Conservation (phyloP, 768 basidiomycete species). For the Amyloporia xantha region DNA sequence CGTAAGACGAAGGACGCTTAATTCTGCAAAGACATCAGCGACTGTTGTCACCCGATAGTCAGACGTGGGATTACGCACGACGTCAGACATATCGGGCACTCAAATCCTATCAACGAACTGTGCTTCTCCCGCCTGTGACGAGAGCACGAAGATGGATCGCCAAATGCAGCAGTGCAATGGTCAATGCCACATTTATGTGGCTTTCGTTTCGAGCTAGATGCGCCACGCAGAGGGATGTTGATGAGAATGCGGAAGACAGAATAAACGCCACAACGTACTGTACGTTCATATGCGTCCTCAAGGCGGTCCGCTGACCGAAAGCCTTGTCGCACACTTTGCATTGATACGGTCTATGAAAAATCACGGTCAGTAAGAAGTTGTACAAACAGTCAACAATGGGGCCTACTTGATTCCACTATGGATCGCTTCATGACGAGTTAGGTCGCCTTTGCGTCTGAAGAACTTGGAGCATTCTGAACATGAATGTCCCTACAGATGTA, state of each 20-base stretch:
- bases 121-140: conserved; percentile 13
- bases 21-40: conserved; percentile 40
- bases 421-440: conserved; percentile 45
- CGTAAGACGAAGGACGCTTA: conserved; percentile 56
- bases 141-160: conserved; percentile 8
- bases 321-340: conserved; percentile 47
- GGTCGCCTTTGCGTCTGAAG: conserved; percentile 55
- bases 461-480: conserved; percentile 45
- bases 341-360: conserved; percentile 37
- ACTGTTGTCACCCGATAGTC: too few species aligned
- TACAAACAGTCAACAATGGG: neutral
- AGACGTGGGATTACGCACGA: too few species aligned
- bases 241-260: too few species aligned
- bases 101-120: neutral
- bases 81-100: conserved; percentile 45
- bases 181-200: conserved; percentile 41
- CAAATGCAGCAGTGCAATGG: neutral
- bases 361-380: neutral
- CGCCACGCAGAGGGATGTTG: too few species aligned
- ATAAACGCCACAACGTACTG: conserved; percentile 62
- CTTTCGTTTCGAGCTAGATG: conserved; percentile 30
- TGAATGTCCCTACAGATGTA: too few species aligned
- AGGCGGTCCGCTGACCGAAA: conserved; percentile 54
- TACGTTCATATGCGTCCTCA: conserved; percentile 57
- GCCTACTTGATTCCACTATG: conserved; percentile 47